Conservation (phyloP, 2,329 filamentous ascomycete species). For the Apiospora aurea region DNA sequence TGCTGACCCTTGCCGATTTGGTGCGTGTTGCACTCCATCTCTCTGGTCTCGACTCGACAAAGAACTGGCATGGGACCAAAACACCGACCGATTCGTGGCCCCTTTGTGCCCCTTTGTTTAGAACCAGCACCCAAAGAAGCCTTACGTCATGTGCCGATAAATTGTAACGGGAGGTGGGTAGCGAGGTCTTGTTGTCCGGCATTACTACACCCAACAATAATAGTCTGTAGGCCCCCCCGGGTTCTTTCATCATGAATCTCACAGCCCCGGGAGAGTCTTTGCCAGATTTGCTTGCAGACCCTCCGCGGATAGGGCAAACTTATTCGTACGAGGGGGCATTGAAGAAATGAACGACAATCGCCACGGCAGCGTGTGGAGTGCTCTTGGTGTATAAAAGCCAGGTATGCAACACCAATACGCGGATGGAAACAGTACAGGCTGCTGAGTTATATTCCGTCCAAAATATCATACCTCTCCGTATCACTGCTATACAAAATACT, state of each 20-base stretch:
- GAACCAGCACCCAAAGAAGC: not conserved
- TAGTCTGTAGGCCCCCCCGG: not conserved
- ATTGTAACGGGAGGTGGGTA: not conserved
- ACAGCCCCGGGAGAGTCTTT: not conserved
- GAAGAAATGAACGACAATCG: not conserved
- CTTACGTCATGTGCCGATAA: not conserved
- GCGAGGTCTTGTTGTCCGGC: not conserved
- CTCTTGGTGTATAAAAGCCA: not conserved
- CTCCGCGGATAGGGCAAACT: not conserved
- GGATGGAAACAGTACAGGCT: too few species aligned
- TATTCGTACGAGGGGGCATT: not conserved
- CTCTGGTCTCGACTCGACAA: not conserved
- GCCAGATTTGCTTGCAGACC: not conserved
- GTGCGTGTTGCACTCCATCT: not conserved
- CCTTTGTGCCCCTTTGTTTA: slow-evolving; percentile 2
- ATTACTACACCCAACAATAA: not conserved
- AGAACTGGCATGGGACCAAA: not conserved
- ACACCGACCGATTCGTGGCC: not conserved
- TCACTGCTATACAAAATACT: not conserved
- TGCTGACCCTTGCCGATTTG: not conserved
- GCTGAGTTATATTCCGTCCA: not conserved
- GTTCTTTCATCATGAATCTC: not conserved
- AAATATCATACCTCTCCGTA: not conserved
- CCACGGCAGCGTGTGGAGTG: not conserved
- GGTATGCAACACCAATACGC: not conserved